These are phyloP conservation scores for Trichoderma breve DNA, from an alignment of 2,329 filamentous ascomycete genomes.

Conservation along the genomic window DNA sequence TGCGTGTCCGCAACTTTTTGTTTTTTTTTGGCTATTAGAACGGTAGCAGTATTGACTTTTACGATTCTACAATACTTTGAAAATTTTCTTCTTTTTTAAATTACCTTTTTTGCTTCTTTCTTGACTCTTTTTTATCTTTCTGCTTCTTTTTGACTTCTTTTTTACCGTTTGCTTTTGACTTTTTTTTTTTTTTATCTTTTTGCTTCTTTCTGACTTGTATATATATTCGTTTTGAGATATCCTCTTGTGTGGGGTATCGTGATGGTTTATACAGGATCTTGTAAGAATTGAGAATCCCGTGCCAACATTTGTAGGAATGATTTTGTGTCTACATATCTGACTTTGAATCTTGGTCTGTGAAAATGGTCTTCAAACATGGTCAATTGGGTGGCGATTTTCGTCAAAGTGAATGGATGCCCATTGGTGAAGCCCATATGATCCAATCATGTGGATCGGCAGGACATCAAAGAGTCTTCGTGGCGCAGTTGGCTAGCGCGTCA, in stretches of 20 bases:
- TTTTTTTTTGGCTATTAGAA: constrained; percentile 10
- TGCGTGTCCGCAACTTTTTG: background rate
- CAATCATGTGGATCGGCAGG: background rate
- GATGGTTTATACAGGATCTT: background rate
- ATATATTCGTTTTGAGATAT: background rate
- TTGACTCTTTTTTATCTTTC: background rate
- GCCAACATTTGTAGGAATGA: background rate
- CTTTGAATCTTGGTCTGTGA: background rate
- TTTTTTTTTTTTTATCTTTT: no score
- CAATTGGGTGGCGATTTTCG: no score
- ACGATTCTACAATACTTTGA: constrained; percentile 6
- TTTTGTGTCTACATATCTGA: background rate
- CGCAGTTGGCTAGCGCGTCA: constrained; percentile 21
- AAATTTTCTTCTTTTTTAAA: background rate
- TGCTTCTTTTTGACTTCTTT: background rate
- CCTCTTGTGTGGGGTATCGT: background rate
- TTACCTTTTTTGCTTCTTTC: background rate
- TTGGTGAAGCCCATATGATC: background rate
- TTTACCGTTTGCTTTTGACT: no score
- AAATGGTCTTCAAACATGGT: no score
- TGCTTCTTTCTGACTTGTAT: background rate
- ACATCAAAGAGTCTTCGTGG: constrained; percentile 19
- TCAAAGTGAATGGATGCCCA: no score
- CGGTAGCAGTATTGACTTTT: constrained; percentile 19
- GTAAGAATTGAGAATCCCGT: background rate